These are phyloP conservation scores for Fragilariopsis cylindrus DNA, from an alignment of 108 stramenopile species.

Conservation along the genomic window DNA sequence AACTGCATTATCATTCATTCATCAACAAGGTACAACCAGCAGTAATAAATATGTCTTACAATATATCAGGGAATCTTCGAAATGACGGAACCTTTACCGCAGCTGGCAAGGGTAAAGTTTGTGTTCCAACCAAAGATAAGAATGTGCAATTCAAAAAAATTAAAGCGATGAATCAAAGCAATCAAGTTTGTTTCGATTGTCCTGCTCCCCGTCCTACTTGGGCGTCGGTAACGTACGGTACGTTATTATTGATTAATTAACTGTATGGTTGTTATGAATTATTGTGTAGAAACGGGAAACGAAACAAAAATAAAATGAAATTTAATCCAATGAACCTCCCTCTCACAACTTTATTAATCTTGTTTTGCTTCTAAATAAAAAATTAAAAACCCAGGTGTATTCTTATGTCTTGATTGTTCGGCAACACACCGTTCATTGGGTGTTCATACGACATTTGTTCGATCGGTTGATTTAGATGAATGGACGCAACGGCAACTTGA, in stretches of 20 bases:
- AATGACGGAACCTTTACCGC: conserved; percentile 87
- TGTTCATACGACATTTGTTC: conserved; percentile 89
- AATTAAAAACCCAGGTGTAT: conserved; percentile 55
- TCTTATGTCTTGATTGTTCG: conserved; percentile 92
- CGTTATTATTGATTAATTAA: conserved; percentile 3
- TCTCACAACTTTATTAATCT: background rate
- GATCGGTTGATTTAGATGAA: conserved; percentile 89
- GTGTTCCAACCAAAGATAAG: conserved; percentile 77
- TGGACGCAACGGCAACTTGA: conserved; percentile 94
- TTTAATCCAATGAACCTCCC: background rate
- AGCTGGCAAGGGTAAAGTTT: conserved; percentile 80
- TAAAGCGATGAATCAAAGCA: conserved; percentile 63
- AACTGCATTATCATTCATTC: conserved; percentile 4
- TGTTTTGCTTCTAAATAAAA: conserved; percentile 1
- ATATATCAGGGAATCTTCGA: conserved; percentile 66
- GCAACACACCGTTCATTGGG: conserved; percentile 91
- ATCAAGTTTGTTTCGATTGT: conserved; percentile 92
- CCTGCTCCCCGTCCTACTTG: conserved; percentile 91
- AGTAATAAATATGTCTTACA: conserved; percentile 1
- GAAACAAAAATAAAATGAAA: background rate
- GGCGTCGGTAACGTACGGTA: conserved; percentile 92
- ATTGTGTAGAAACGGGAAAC: background rate
- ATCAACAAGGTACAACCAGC: background rate
- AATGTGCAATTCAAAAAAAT: conserved; percentile 89
- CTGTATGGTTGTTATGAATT: background rate